A percentile compares a stretch with the other conserved stretches of the same genome.
phyloP scores from a whole-genome alignment of 768 basidiomycete genomes.

The Mrakia hoshinonis region DNA sequence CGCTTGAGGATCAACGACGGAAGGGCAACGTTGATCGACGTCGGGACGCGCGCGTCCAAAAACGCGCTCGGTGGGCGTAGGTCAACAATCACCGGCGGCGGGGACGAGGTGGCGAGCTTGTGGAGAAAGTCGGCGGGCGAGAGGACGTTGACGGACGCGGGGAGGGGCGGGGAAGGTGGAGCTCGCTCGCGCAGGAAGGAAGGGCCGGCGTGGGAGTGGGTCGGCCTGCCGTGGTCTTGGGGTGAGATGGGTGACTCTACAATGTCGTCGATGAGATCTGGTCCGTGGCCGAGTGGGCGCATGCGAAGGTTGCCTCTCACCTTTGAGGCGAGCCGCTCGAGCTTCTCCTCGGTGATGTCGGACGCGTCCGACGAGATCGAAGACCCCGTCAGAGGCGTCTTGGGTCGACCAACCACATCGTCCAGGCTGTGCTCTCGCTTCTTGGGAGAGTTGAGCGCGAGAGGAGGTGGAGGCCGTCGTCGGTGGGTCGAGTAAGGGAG shows the following conservation, averaged over 20 bases:
- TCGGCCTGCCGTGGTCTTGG: neutral
- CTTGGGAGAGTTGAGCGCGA: constrained; percentile 8
- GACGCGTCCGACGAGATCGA: constrained; percentile 10
- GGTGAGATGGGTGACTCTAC: neutral
- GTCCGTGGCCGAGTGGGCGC: neutral
- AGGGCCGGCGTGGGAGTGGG: neutral
- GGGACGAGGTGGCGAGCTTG: constrained; percentile 46
- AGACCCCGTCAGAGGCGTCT: constrained; percentile 9
- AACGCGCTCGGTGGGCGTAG: constrained; percentile 64
- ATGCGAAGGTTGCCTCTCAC: constrained; percentile 12
- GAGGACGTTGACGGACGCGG: constrained; percentile 1
- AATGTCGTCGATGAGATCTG: neutral
- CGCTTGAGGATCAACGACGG: constrained; percentile 86
- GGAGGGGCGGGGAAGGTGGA: neutral
- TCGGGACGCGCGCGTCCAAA: constrained; percentile 54
- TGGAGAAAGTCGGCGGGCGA: constrained; percentile 6
- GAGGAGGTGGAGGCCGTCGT: neutral
- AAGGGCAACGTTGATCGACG: constrained; percentile 75
- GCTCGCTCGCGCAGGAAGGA: neutral
- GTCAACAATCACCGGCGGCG: constrained; percentile 68
- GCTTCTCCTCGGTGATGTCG: neutral
- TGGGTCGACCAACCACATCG: neutral
- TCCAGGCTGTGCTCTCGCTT: neutral
- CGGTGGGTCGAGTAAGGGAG: neutral
- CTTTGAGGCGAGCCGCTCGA: neutral